Evolutionary conservation across 2,329 filamentous ascomycete genomes (phyloP), one percentile per base, ranked within the genome.

Genomic region (Scleromitrula shiraiana): DNA sequence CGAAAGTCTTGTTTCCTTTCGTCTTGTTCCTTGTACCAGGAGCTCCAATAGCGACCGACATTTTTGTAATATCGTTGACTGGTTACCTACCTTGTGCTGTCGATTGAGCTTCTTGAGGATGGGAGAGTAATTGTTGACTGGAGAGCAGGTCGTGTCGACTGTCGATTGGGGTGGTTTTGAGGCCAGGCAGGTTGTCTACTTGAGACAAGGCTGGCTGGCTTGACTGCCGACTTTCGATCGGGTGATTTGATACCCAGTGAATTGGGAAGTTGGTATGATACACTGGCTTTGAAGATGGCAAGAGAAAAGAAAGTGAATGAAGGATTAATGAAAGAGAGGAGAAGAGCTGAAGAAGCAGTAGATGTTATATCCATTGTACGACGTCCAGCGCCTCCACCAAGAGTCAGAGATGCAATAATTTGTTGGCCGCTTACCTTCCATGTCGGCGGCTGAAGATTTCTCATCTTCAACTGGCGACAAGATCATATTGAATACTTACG

Each of bases 391-490:
- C 22, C 14, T 19, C 38, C 38, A 20, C 39, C 38, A 36, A 22
- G 9, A 14, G 7, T 24, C 7, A 15, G 12, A 26, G 24, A 20
- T 17, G 33, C 15, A 12, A 33, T 27, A 15, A 12, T 24, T 38
- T 36, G 23, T 33, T 33, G 39, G 45, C n/a, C 38, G 45, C 38
- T 42, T 47, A 42, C 38, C 15, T 41, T 17, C 44, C 29, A 35
- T 20, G 37, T 19, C 33, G 32, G 44, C 44, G 44, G 37, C 37
- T 47, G 45, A 47, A n/a, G 15, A 36, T 17, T 27, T n/a, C n/a
- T 27, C 14, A 12, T 15, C 32, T 19, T 19, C 17, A 14, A 17
- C 45, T 30, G 29, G 22, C 26, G 39, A 41, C 12, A 12, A 39
- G 30, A 33, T 12, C 44, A 17, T 8, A 29, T 39, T 10, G 7